A percentile compares a stretch with the other conserved stretches of the same genome.
Evolutionary conservation across 2,329 filamentous ascomycete species (phyloP).

Genomic region (Xylariaceae sp.): DNA sequence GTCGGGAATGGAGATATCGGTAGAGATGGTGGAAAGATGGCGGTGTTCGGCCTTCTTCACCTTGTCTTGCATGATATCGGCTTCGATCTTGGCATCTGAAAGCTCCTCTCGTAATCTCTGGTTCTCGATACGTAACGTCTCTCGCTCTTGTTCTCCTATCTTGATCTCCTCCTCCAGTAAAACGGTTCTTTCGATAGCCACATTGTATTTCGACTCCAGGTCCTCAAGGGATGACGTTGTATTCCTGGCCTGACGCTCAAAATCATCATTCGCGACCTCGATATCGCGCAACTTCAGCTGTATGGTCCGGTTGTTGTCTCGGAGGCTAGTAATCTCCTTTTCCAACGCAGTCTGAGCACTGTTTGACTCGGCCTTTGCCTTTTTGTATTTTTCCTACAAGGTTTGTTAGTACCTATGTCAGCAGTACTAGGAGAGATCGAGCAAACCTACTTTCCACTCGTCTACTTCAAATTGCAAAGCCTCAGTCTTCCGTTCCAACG

Average conservation of each 20-base stretch:
- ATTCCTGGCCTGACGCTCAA: slow-evolving; percentile 91
- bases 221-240: slow-evolving; percentile 95
- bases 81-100: slow-evolving; percentile 88
- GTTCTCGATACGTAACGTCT: slow-evolving; percentile 79
- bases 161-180: slow-evolving; percentile 95
- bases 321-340: slow-evolving; percentile 89
- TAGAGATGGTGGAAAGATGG: slow-evolving; percentile 54
- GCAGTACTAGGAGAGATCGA: not conserved
- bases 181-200: slow-evolving; percentile 84
- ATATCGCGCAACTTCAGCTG: slow-evolving; percentile 85
- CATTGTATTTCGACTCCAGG: slow-evolving; percentile 93
- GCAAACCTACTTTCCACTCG: slow-evolving; percentile 88
- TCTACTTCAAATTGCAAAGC: slow-evolving; percentile 81
- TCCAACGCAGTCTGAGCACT: slow-evolving; percentile 78
- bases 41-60: slow-evolving; percentile 64
- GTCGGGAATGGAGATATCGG: slow-evolving; percentile 57
- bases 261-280: slow-evolving; percentile 97
- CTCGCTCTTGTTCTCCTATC: slow-evolving; percentile 84
- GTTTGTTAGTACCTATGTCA: slow-evolving; percentile 3
- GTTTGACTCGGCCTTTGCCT: slow-evolving; percentile 84
- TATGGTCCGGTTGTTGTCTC: slow-evolving; percentile 75
- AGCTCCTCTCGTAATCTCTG: slow-evolving; percentile 88
- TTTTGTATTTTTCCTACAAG: slow-evolving; percentile 85
- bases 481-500: slow-evolving; percentile 82
- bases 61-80: slow-evolving; percentile 91